Base-by-base conservation (phyloP, 371 early-diverging fungal genomes). In the Actinomucor elegans region DNA sequence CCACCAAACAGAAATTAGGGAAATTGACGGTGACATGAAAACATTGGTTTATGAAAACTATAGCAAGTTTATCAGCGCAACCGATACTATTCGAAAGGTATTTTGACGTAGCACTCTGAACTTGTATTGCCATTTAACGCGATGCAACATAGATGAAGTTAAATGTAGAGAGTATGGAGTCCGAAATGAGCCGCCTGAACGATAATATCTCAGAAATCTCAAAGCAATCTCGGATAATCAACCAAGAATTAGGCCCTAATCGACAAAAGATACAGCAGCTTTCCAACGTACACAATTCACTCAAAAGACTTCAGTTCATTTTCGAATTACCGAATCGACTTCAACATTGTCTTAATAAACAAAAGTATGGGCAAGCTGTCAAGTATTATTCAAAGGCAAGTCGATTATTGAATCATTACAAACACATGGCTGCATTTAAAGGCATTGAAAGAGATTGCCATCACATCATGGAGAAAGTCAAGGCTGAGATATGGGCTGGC, bases 1-100 rank as follows among this genome's bases (percentile, higher is more conserved):
- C 33, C 18, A 9, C 1, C 7, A 24, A 34, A 8, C 54, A 79
- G 93, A 91, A 45, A 86, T 93, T 41, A 77, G 90, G 55, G 87
- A 93, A 48, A 84, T 97, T 53, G 94, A 97, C 57, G 92, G 94
- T n/a, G 93, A 93, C 33, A 92, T 94, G 92, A 95, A 97, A 64
- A 94, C 96, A 0, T 75, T 97, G 17, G 97, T 97, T 1, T 97
- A 97, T 61, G 94, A 95, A 68, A 97, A 97, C 77, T 97, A 97
- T 57, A 90, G 79, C 81, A 93, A 94, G 75, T 96, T 97, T 58
- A 92, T 96, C 43, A 86, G 87, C 37, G 97, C 97, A 1, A 91
- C 94, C 1, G 94, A 94, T 52, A 94, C 96, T 1, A 92, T 97
- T 32, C 66, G 82, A 47, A 85, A 83, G 69, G 85, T 79, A 73